Evolutionary conservation across 2,329 filamentous ascomycete genomes (phyloP), one percentile per base, ranked within the genome.

Genomic region (Botryosphaeria agaves): DNA sequence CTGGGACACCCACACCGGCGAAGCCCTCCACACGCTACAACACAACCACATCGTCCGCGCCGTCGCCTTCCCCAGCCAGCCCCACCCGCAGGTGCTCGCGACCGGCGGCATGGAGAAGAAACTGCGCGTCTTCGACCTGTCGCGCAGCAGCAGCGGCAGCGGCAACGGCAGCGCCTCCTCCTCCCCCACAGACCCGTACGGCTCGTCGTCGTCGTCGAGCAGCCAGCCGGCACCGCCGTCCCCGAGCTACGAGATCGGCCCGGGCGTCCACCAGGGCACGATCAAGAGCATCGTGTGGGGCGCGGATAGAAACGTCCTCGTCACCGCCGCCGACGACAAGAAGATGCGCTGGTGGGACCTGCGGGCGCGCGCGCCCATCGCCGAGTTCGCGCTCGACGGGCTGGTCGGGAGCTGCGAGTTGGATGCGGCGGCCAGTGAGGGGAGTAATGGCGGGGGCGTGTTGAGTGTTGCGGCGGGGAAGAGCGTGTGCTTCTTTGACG

Each of bases 201-300:
- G 28, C 17, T n/a, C n/a, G n/a, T 12, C 26, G 30, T 5, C 8
- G 12, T 18, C 7, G 21, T 16, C 18, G n/a, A 18, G 17, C 11
- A 30, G 46, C 12, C 44, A 46, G 16, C 38, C 49, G 23, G 45
- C 49, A 20, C 69, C 75, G 24, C 57, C 66, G 4, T 62, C 74
- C 1, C 69, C 75, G 2, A 70, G 76, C 36, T 89, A 85, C 47
- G 89, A 95, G 51, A 87, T 98, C 41, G 89, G 84, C 14, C 67
- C 76, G 5, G 82, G 81, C 20, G 67, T 79, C 8, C 89, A 98
- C 51, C 75, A 69, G 11, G 80, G 79, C 28, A 81, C 80, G 18
- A 95, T 98, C 65, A 95, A 94, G 55, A 85, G 83, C 34, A 91
- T 98, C 37, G 80, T 92, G 36, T 98, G 89, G 89, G 82, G 83